Evolutionary conservation across 306 rosid genomes (phyloP), one percentile per base, ranked within the genome.

Genomic region (Rubus parviflorus): DNA sequence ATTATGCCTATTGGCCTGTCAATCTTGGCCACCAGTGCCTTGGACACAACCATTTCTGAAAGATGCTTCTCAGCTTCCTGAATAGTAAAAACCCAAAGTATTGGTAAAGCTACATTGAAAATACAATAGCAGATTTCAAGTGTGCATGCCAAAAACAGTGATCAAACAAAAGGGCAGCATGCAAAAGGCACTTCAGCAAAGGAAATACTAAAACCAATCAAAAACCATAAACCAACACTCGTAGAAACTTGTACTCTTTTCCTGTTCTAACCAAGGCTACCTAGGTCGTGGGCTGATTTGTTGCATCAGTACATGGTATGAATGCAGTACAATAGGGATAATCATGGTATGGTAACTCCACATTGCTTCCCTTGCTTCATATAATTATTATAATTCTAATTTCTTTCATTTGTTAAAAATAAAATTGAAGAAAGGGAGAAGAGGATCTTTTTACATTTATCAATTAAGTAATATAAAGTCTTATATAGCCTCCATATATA

Each of bases 31-130:
- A 92, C 85, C 65, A 95, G 70, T 3, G 97, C 97, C 89, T 95
- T 95, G 37, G 99, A 90, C 82, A 95, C 99, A 38, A 95, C 99
- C 99, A 95, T 95, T 15, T 92, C 99, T 12, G 99, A 95, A 46
- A 95, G 94, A 85, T 95, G 97, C 83, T 89, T 95, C 94, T 95
- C 97, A 19, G 96, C 96, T 73, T 95, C 99, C 99, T 95, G 83
- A 68, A 75, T 61, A 43, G 45, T 46, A 30, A 11, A 49, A 22
- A 56, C 48, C 25, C 61, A 73, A 72, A 41, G 6, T 13, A 60
- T 47, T 43, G 69, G 45, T 62, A 25, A 30, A 47, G 42, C 43
- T 35, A 37, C 2, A 65, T 7, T 25, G 10, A 67, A 41, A 2
- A 35, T 12, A 12, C 9, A 54, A 6, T 20, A n/a, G 15, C 7